These are phyloP conservation scores for Avena insularis DNA, from an alignment of 176 grass and related monocot genomes.

Conservation along the genomic window DNA sequence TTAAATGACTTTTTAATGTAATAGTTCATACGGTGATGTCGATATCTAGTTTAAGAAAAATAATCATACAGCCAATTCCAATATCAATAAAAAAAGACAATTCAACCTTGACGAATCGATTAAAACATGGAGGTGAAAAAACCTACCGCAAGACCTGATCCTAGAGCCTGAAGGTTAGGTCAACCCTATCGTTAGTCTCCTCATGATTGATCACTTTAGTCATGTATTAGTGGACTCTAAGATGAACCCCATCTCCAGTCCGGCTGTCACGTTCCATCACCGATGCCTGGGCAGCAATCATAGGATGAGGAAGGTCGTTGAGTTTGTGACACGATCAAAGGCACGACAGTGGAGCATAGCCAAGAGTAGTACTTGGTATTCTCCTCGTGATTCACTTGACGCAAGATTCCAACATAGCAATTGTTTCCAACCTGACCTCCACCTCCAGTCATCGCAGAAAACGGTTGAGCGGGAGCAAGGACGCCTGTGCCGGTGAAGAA, in stretches of 20 bases:
- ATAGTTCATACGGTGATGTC: no score
- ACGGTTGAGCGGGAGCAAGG: neutral
- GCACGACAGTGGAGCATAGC: no score
- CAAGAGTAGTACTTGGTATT: neutral
- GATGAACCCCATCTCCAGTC: no score
- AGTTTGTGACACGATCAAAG: no score
- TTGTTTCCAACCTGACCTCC: neutral
- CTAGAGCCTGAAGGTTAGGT: conserved; percentile 10
- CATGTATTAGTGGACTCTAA: no score
- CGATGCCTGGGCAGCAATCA: no score
- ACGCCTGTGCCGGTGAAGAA: neutral
- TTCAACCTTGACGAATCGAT: neutral
- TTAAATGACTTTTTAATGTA: no score
- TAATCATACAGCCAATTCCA: no score
- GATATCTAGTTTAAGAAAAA: no score
- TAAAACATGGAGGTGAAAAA: neutral
- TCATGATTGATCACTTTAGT: neutral
- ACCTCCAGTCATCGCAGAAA: neutral
- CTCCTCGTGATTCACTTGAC: neutral
- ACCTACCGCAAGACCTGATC: neutral
- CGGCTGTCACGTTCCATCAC: no score
- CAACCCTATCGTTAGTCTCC: neutral
- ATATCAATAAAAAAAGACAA: neutral
- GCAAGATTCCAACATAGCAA: neutral
- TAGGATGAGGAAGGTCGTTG: no score